phyloP scores from a whole-genome alignment of 805 yeast genomes.

The Candida nonsorbophila region DNA sequence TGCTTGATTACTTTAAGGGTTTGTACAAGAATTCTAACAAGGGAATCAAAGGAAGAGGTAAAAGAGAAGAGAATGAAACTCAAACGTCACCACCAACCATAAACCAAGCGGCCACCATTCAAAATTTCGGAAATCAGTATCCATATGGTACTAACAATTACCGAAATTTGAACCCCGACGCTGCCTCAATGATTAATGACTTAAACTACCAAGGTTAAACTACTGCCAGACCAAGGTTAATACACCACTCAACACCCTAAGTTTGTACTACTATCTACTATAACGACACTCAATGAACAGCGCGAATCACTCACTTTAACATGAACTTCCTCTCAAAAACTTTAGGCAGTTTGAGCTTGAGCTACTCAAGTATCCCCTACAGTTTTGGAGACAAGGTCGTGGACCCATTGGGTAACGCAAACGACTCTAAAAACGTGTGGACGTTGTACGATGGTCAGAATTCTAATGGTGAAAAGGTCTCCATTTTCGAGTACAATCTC shows the following conservation, averaged over 20 bases:
- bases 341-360: conserved; percentile 51
- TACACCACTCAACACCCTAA: neutral
- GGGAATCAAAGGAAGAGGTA: conserved; percentile 91
- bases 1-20: conserved; percentile 72
- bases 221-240: neutral
- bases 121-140: too few relatives aligned
- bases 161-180: too few relatives aligned
- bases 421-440: conserved; percentile 53
- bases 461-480: conserved; percentile 48
- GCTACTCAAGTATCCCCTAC: conserved; percentile 58
- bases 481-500: conserved; percentile 62
- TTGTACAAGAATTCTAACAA: conserved; percentile 84
- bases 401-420: too few relatives aligned
- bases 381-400: conserved; percentile 40
- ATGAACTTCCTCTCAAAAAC: conserved; percentile 73
- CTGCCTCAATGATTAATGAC: too few relatives aligned
- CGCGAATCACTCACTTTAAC: neutral
- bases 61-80: conserved; percentile 11
- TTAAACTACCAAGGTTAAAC: conserved; percentile 2
- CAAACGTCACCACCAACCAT: neutral
- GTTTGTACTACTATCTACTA: neutral
- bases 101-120: too few relatives aligned
- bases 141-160: too few relatives aligned
- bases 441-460: conserved; percentile 53
- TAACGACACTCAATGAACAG: conserved; percentile 1